Conservation (phyloP, 2,329 filamentous ascomycete genomes). For the Celoporthe dispersa region DNA sequence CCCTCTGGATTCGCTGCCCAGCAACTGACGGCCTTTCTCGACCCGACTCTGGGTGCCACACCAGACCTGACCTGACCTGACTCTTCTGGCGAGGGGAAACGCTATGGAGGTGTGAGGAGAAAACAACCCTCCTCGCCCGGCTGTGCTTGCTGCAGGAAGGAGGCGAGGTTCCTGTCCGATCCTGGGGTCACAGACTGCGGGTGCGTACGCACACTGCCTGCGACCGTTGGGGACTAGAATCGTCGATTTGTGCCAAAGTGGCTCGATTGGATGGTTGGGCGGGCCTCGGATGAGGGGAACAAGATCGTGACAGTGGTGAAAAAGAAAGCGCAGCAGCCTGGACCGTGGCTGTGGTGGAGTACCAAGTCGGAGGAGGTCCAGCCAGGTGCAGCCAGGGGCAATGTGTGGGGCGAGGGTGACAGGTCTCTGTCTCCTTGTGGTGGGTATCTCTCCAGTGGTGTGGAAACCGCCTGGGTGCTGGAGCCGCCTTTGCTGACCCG, state of each 20-base stretch:
- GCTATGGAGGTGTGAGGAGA: neutral
- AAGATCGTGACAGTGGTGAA: constrained; percentile 5
- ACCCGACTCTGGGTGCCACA: constrained; percentile 1
- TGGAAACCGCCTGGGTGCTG: constrained; percentile 7
- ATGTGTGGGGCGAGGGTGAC: neutral
- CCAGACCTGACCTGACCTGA: neutral
- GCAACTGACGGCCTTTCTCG: neutral
- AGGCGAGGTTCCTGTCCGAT: neutral
- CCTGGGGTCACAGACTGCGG: constrained; percentile 2
- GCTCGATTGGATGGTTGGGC: neutral
- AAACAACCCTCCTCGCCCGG: neutral
- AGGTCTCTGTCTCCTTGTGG: neutral
- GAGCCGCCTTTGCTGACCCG: constrained; percentile 7
- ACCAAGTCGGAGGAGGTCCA: neutral
- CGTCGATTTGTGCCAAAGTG: neutral
- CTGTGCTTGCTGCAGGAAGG: constrained; percentile 5
- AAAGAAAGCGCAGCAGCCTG: constrained; percentile 5
- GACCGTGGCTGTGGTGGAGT: constrained; percentile 16
- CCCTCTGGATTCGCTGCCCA: constrained; percentile 1
- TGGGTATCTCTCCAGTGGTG: neutral
- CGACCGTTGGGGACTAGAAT: constrained; percentile 4
- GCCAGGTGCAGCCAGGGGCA: constrained; percentile 6
- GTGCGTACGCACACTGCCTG: neutral
- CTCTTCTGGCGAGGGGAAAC: constrained; percentile 1
- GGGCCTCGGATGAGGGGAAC: constrained; percentile 2